Evolutionary conservation across 2,329 filamentous ascomycete species (phyloP), one percentile per base, ranked within the genome.

Genomic region (Alternaria novae-zelandiae): DNA sequence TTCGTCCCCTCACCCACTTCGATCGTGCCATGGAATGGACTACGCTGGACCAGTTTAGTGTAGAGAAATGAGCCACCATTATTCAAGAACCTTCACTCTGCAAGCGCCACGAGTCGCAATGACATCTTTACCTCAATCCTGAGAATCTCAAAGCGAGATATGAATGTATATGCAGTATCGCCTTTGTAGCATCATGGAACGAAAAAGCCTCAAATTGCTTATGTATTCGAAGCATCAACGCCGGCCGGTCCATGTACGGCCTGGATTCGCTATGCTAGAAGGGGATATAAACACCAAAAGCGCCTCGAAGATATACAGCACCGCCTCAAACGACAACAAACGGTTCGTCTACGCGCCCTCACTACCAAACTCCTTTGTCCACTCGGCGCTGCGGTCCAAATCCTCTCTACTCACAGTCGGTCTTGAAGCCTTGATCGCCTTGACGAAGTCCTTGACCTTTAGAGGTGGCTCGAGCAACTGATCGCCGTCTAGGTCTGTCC

Each of bases 341-440:
- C 47, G 36, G 36, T 41, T 41, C 41, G 12, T 47, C 64, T 78
- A 89, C 54, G 86, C 88, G 17, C 95, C 95, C 79, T 97, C 95
- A 78, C 93, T 97, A 60, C 95, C 95, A 82, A 98, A 98, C 82
- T 98, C 94, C 74, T 91, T 88, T 10, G 96, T 99, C 96, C 96
- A 99, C 47, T 97, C 94, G 50, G 91, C 86, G 79, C 95, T 97
- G 74, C 88, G 87, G 70, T 89, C 86, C 49, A 99, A 86, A 78
- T 99, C 96, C 54, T 94, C 93, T 54, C 88, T 86, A 56, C 93
- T 96, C 57, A 99, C 96, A 0, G 96, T 98, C 21, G 96, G 96
- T 75, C 96, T 85, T 54, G 93, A 93, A 50, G 90, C 89, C 76
- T 93, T 94, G 74, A 99, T 91, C 1, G 96, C 95, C 79, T 95